These are phyloP conservation scores for Alnus glutinosa DNA, from an alignment of 306 rosid species.

Conservation along the genomic window DNA sequence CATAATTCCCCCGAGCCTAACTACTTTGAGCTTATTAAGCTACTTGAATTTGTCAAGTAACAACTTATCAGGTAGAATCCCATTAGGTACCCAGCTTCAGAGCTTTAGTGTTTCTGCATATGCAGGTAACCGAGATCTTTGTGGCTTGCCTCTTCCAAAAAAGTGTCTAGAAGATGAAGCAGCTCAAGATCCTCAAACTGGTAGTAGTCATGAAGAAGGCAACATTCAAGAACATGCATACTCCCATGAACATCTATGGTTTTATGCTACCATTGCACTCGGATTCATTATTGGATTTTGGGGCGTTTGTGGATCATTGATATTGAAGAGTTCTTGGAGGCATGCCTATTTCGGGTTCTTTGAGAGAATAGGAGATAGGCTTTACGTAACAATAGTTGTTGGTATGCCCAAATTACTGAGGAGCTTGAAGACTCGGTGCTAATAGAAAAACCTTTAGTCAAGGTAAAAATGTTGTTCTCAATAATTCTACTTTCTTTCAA, in stretches of 20 bases:
- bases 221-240: slow-evolving; percentile 2
- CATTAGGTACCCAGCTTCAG: slow-evolving; percentile 27
- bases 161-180: slow-evolving; percentile 15
- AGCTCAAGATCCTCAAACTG: neutral
- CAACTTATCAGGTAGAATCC: slow-evolving; percentile 27
- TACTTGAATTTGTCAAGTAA: slow-evolving; percentile 25
- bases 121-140: slow-evolving; percentile 29
- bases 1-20: slow-evolving; percentile 17
- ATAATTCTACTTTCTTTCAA: neutral
- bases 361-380: neutral
- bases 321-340: slow-evolving; percentile 31
- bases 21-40: neutral
- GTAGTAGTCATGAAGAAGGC: neutral
- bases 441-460: neutral
- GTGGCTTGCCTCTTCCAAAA: slow-evolving; percentile 28
- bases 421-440: neutral
- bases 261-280: slow-evolving; percentile 28
- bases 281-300: slow-evolving; percentile 38
- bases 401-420: neutral
- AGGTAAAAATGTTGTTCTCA: neutral
- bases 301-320: slow-evolving; percentile 21
- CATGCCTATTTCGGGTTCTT: slow-evolving; percentile 5
- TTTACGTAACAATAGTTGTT: neutral
- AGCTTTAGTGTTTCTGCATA: neutral
- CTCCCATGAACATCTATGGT: neutral